Evolutionary conservation across 2,329 filamentous ascomycete genomes (phyloP), one percentile per base, ranked within the genome.

Genomic region (Beauveria sp.): DNA sequence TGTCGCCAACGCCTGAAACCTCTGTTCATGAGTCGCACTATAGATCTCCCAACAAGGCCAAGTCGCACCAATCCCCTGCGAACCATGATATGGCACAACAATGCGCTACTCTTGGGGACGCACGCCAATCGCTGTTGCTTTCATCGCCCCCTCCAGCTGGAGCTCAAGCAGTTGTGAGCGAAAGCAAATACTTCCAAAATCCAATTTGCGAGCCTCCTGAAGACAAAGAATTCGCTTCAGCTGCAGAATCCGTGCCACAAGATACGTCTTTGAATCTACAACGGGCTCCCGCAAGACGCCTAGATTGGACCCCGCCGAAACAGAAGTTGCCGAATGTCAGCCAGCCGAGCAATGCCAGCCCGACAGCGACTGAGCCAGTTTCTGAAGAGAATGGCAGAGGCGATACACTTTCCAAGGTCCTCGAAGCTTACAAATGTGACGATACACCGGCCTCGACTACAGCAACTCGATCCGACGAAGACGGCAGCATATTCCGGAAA

Each of bases 301-400:
- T 74, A 16, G 80, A 86, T 62, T 92, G 89, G 89, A 92, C 89
- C 1, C 89, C 88, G 2, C 81, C 84, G 4, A 79, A 76, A 52
- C 69, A 76, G 40, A 77, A 76, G 47, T 66, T 65, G 1, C 61
- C 69, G 3, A 62, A 69, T 61, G 66, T 63, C 44, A 64, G 71
- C 3, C 69, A 69, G 16, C 70, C 71, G 0, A 71, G 71, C 7
- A 70, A 72, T 0, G 73, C 76, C 0, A 66, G 37, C n/a, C 26
- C 30, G 5, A 1, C 22, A 14, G 14, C 34, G 9, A 46, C 16
- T 5, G 26, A 47, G n/a, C 3, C 30, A 7, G 54, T 16, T 9
- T 5, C 9, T 20, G 58, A 24, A 10, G 43, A 41, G 34, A 40
- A 20, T 2, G 43, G 18, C 18, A 61, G 48, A 2, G 66, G 67